These are phyloP conservation scores for Populus hybrid DNA, from an alignment of 441 rosid species.

Conservation along the genomic window DNA sequence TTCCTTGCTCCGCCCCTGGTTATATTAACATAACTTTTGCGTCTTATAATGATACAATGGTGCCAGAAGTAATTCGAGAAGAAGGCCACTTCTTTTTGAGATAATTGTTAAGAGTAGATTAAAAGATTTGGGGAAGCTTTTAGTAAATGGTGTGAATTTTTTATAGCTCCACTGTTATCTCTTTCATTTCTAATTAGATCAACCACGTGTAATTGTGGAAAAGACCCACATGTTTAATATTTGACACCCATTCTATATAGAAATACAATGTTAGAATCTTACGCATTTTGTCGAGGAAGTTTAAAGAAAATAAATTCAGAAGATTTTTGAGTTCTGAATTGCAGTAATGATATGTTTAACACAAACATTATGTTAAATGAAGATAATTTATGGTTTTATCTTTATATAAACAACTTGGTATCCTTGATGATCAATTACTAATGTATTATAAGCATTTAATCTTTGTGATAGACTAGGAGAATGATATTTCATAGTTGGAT, in stretches of 20 bases:
- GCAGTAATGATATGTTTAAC: conserved; percentile 68
- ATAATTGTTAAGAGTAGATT: conserved; percentile 18
- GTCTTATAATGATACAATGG: conserved; percentile 45
- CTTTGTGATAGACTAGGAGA: conserved; percentile 18
- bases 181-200: background rate
- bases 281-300: conserved; percentile 76
- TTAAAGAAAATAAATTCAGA: conserved; percentile 64
- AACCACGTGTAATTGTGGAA: background rate
- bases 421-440: conserved; percentile 63
- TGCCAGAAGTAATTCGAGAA: conserved; percentile 20
- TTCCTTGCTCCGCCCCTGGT: too few relatives aligned
- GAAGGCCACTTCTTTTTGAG: conserved; percentile 34
- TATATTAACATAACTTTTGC: conserved; percentile 68
- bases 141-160: conserved; percentile 53
- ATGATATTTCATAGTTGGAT: conserved; percentile 10
- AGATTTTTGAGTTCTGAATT: conserved; percentile 29
- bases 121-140: conserved; percentile 23
- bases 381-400: conserved; percentile 68
- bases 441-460: conserved; percentile 69
- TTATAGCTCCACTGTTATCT: background rate
- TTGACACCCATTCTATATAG: conserved; percentile 29
- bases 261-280: conserved; percentile 81
- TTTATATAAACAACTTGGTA: conserved; percentile 58
- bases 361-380: conserved; percentile 48
- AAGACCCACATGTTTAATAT: background rate